Base-by-base conservation (phyloP, 257 asterid genomes). In the Apocynum venetum region DNA sequence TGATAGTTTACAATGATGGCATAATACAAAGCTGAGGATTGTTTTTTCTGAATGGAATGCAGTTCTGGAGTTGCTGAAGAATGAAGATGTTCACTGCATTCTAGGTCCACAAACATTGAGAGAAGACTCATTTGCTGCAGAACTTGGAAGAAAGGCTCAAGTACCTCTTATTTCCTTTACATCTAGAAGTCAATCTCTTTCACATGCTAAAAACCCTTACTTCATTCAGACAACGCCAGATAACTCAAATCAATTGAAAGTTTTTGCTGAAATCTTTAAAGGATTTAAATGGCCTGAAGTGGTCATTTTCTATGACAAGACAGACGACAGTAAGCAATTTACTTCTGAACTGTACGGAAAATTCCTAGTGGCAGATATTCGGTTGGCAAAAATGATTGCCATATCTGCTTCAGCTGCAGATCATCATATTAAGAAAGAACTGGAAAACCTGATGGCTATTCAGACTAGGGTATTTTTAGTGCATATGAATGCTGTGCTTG, bases 391-490 rank as follows among this genome's bases (percentile, higher is more conserved):
- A 69, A 77, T 74, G 66, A 60, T 67, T 74, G 36, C 56, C 2
- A 38, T 88, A 31, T 68, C 83, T 17, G 25, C 76, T 0, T 78
- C 79, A 13, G 74, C 82, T 6, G 63, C 41, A 1, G 87, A 84
- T 17, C 72, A 76, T 19, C 47, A 59, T 35, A 79, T 84, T 35
- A 38, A 4, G 48, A 68, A 35, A 3, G 80, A 78, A 74, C 81
- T 87, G 36, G 67, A 71, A 73, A 85, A 77, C 57, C 55, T 89
- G 77, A 83, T 69, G 72, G 68, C 77, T 1, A 90, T 78, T 84
- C 90, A 88, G 72, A 84, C 91, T 6, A 77, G 89, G 64, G 90
- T 90, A 4, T 88, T 88, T 48, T 47, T 90, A 41, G 90, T 90
- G 83, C 90, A 90, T 56, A 72, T 78, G 80, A 71, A 80, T 60